phyloP scores from a whole-genome alignment of 176 grass and related monocot genomes.

The Carex scoparia region DNA sequence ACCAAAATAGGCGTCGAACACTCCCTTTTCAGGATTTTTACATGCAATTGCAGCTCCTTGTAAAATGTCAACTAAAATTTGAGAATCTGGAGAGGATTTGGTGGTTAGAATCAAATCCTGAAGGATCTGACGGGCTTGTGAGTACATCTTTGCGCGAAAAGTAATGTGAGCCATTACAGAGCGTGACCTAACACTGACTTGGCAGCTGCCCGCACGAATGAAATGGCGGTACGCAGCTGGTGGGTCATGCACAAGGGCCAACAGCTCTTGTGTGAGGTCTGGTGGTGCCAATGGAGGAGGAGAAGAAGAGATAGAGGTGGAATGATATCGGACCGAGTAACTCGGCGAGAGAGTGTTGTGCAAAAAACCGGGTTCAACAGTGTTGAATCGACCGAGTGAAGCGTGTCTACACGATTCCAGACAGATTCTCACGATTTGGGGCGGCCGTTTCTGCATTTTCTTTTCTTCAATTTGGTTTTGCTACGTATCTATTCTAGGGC shows the following conservation, averaged over 20 bases:
- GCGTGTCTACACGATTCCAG: no score
- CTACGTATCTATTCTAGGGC: no score
- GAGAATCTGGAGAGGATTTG: slow-evolving; percentile 8
- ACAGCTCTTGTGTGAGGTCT: slow-evolving; percentile 24
- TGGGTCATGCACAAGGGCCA: slow-evolving; percentile 28
- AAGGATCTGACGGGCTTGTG: slow-evolving; percentile 30
- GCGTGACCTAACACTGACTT: slow-evolving; percentile 27
- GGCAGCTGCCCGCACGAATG: slow-evolving; percentile 24
- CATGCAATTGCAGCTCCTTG: slow-evolving; percentile 16
- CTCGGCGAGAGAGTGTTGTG: no score
- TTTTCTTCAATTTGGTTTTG: no score
- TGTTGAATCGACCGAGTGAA: no score
- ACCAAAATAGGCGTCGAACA: slow-evolving; percentile 42
- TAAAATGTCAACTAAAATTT: slow-evolving; percentile 30
- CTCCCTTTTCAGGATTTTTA: slow-evolving; percentile 28
- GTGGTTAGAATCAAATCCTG: slow-evolving; percentile 28
- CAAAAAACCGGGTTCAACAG: no score
- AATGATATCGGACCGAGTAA: background rate
- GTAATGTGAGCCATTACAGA: slow-evolving; percentile 35
- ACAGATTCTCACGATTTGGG: no score
- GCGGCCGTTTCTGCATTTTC: no score
- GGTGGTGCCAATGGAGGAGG: slow-evolving; percentile 5
- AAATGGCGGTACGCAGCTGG: slow-evolving; percentile 31
- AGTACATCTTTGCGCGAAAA: slow-evolving; percentile 33
- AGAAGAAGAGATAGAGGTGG: slow-evolving; percentile 7